Evolutionary conservation across 129 eudicot genomes (phyloP).

Genomic region (Ambrosia trifida): DNA sequence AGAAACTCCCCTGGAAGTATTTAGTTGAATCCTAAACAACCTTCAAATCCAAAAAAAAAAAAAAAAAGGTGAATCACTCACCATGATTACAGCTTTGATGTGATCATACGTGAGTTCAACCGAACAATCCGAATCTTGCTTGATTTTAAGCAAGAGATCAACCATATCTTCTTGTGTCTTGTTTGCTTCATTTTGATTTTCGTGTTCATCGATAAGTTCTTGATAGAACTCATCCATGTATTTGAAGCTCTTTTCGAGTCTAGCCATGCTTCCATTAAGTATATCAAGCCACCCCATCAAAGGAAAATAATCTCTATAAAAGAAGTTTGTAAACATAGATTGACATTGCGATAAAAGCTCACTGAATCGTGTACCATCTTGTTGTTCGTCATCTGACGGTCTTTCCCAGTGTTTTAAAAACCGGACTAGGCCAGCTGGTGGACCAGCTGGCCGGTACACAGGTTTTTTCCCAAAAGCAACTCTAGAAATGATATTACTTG

Average conservation of each 20-base stretch:
- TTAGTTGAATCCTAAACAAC: too few relatives aligned
- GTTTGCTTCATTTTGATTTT: neutral
- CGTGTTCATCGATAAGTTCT: constrained; percentile 39
- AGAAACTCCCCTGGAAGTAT: too few relatives aligned
- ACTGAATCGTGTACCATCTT: constrained; percentile 10
- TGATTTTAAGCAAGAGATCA: constrained; percentile 37
- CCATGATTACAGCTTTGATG: constrained; percentile 49
- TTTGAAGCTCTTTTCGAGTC: constrained; percentile 31
- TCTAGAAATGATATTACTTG: constrained; percentile 29
- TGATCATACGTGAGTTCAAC: constrained; percentile 39
- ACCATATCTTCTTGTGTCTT: constrained; percentile 30
- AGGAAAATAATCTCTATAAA: constrained; percentile 41
- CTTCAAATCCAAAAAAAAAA: too few relatives aligned
- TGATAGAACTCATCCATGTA: constrained; percentile 37
- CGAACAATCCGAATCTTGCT: constrained; percentile 19
- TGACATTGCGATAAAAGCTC: constrained; percentile 28
- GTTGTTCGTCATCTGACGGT: neutral
- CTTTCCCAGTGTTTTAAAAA: constrained; percentile 12
- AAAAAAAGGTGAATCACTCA: neutral
- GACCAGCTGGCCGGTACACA: too few relatives aligned
- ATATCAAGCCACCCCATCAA: constrained; percentile 49
- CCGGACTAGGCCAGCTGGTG: too few relatives aligned
- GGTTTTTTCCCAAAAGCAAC: constrained; percentile 38
- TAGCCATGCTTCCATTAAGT: constrained; percentile 30
- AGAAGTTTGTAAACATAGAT: constrained; percentile 20